These are phyloP conservation scores for Aspergillus sparsus DNA, from an alignment of 495 filamentous ascomycete genomes.

Conservation along the genomic window DNA sequence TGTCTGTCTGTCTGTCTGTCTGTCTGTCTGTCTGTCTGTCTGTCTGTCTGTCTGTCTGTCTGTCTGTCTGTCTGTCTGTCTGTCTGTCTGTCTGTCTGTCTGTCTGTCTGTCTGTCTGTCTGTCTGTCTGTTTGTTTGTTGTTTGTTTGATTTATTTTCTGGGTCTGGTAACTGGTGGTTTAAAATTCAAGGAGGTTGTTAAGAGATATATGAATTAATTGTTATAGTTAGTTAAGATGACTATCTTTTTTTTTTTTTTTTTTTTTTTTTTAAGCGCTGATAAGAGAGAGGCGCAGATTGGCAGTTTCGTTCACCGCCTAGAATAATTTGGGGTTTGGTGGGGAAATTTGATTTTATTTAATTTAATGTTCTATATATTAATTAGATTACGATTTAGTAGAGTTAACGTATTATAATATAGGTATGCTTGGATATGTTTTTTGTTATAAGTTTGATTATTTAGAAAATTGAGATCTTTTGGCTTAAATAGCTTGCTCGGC, in stretches of 20 bases:
- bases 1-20: too few relatives aligned
- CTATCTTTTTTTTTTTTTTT: constrained; percentile 1
- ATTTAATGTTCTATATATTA: not conserved
- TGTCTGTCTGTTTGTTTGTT: too few relatives aligned
- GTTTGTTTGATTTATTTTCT: too few relatives aligned
- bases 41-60: too few relatives aligned
- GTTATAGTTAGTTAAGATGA: not conserved
- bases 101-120: too few relatives aligned
- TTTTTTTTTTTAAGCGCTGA: constrained; percentile 12
- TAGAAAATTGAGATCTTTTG: too few relatives aligned
- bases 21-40: too few relatives aligned
- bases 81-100: too few relatives aligned
- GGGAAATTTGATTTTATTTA: not conserved
- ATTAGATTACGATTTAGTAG: not conserved
- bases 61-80: too few relatives aligned
- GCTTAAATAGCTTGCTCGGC: too few relatives aligned
- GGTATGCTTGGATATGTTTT: not conserved
- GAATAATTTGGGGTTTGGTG: not conserved
- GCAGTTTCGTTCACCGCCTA: constrained; percentile 20
- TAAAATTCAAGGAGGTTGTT: too few relatives aligned
- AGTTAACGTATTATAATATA: not conserved
- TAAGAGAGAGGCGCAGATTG: constrained; percentile 18
- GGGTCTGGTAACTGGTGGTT: too few relatives aligned
- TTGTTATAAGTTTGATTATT: not conserved
- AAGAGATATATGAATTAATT: not conserved